Conservation (phyloP, 164 flowering plant genomes). For the Kalanchoe fedtschenkoi region DNA sequence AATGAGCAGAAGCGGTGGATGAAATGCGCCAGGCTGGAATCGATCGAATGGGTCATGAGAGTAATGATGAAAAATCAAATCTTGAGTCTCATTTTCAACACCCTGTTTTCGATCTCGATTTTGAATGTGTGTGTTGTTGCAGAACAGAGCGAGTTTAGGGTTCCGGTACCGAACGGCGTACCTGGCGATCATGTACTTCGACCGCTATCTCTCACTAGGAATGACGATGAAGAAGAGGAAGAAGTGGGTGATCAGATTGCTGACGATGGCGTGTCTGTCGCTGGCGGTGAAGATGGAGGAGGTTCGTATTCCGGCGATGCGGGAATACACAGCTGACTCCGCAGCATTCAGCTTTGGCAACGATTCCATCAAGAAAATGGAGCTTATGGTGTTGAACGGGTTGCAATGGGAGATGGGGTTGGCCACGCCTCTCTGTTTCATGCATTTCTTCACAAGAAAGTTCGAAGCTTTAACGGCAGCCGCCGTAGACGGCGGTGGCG, state of each 20-base stretch:
- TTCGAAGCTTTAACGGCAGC: neutral
- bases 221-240: neutral
- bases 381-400: neutral
- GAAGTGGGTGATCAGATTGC: neutral
- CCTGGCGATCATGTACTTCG: constrained; percentile 3
- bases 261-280: neutral
- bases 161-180: neutral
- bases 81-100: too few species aligned
- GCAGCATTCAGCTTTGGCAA: neutral
- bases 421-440: neutral
- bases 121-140: neutral
- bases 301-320: neutral
- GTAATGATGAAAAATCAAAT: neutral
- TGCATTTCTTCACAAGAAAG: neutral
- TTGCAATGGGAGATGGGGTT: neutral
- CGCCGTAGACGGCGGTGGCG: neutral
- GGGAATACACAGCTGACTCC: neutral
- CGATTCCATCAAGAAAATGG: neutral
- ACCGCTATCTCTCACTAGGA: neutral
- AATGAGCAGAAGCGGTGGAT: neutral
- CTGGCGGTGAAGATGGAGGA: neutral
- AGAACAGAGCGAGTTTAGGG: neutral
- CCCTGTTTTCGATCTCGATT: neutral
- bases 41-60: neutral
- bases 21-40: neutral